These are phyloP conservation scores for Stellera chamaejasme DNA, from an alignment of 345 rosid species.

Conservation along the genomic window DNA sequence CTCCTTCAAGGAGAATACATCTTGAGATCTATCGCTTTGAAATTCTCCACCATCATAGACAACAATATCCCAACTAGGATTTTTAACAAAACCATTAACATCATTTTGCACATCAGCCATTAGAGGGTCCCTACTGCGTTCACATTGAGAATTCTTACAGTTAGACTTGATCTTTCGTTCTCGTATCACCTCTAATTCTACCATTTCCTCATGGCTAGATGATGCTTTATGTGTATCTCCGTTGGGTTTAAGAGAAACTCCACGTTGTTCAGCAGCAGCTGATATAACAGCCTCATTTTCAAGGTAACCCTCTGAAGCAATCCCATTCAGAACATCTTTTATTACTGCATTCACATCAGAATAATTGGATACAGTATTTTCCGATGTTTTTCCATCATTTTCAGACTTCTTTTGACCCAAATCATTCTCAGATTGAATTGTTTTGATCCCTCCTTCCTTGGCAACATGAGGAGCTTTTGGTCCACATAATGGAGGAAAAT, in stretches of 20 bases:
- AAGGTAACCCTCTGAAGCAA: constrained; percentile 4
- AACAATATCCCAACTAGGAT: constrained; percentile 14
- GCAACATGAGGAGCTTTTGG: constrained; percentile 22
- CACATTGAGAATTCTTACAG: constrained; percentile 14
- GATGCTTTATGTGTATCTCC: constrained; percentile 12
- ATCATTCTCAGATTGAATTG: constrained; percentile 9
- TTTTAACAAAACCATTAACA: constrained; percentile 16
- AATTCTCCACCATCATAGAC: constrained; percentile 5
- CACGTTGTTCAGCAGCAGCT: constrained; percentile 9
- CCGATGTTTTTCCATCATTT: constrained; percentile 5
- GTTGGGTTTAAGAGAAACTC: constrained; percentile 6
- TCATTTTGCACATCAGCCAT: constrained; percentile 2
- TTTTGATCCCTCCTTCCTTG: constrained; percentile 12
- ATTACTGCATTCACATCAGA: constrained; percentile 15
- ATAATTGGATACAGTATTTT: constrained; percentile 4
- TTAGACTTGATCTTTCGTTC: constrained; percentile 13
- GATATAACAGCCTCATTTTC: constrained; percentile 7
- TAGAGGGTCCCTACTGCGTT: constrained; percentile 7
- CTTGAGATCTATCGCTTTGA: constrained; percentile 13
- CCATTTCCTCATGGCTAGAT: constrained; percentile 11
- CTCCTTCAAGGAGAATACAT: constrained; percentile 9
- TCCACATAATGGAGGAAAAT: constrained; percentile 49
- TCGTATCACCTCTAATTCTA: constrained; percentile 4
- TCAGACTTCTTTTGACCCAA: constrained; percentile 18
- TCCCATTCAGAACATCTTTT: constrained; percentile 15